Evolutionary conservation across 495 filamentous ascomycete species (phyloP).

Genomic region (Staphylotrichum tortipilum): DNA sequence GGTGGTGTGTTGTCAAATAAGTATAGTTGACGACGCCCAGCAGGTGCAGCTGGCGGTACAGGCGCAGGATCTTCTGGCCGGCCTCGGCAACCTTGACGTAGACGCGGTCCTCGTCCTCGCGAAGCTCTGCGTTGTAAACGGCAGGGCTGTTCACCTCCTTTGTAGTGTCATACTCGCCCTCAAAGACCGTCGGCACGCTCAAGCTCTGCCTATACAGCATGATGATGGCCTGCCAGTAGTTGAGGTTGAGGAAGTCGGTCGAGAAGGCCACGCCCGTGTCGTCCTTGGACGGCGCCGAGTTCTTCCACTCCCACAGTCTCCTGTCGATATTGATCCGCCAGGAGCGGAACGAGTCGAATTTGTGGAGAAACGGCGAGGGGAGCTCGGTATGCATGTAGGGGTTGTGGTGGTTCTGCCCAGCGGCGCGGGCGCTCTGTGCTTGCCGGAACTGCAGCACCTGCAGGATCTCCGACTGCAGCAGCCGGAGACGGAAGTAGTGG

Average conservation of each 20-base stretch:
- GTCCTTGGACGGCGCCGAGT: conserved; percentile 61
- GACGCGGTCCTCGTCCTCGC: conserved; percentile 81
- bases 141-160: conserved; percentile 45
- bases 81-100: conserved; percentile 93
- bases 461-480: conserved; percentile 90
- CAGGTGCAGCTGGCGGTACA: conserved; percentile 85
- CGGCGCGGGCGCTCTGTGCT: conserved; percentile 51
- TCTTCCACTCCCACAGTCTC: conserved; percentile 79
- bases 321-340: conserved; percentile 86
- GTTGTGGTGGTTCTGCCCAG: conserved; percentile 51
- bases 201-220: conserved; percentile 91
- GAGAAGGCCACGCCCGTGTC: conserved; percentile 83
- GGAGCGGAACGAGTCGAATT: conserved; percentile 74
- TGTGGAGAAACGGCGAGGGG: conserved; percentile 74
- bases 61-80: conserved; percentile 79
- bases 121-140: conserved; percentile 43
- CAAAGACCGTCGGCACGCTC: conserved; percentile 74
- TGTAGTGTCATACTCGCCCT: conserved; percentile 64
- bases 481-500: conserved; percentile 85
- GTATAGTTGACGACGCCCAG: conserved; percentile 90
- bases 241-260: conserved; percentile 78
- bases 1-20: conserved; percentile 90
- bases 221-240: conserved; percentile 98
- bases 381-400: conserved; percentile 70
- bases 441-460: conserved; percentile 90